Base-by-base conservation (phyloP, 352 stramenopile genomes). In the Globisporangium irregulare region DNA sequence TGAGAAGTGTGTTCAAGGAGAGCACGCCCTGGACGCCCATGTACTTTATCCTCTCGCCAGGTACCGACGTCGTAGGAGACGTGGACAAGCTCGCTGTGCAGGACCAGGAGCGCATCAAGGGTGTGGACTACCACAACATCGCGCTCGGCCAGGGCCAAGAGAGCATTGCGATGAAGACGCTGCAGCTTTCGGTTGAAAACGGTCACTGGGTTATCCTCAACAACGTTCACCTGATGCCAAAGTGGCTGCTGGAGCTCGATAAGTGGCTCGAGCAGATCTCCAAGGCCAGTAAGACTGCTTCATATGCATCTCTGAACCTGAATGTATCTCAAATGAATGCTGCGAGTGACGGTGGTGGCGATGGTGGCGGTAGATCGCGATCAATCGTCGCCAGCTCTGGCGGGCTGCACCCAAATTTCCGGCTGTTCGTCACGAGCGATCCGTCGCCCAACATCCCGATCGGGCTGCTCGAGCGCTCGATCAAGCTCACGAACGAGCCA, bases 31-130 rank as follows among this genome's bases (percentile, higher is more conserved):
- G 79, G 71, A 99, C 96, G n/a, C 97, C 97, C 18, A 96, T 99
- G 69, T 99, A 98, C 73, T 99, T 99, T 68, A 97, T 99, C 63
- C 75, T 99, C 54, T 98, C 92, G 51, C 95, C 96, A 4, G 97
- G 95, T n/a, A 97, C 96, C 0, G 98, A 99, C 75, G 95, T 99
- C 0, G 94, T 99, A 22, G 92, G 87, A 0, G 95, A 99, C 74
- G 81, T 99, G 29, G 97, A 99, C 72, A 91, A 95, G 67, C 81
- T 99, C 48, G 97, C 97, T 0, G 80, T 92, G 3, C 89, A 96
- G 51, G 91, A 98, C 71, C 81, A 94, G 36, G 92, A 98, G 58
- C 87, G 96, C 36, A 89, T 90, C 66, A 98, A 98, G 71, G 95
- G 95, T 38, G 82, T 97, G 38, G 97, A 97, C 60, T 99, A 99